Base-by-base conservation (phyloP, 192 early-diverging fungal genomes). In the Chytriomyces confervae region DNA sequence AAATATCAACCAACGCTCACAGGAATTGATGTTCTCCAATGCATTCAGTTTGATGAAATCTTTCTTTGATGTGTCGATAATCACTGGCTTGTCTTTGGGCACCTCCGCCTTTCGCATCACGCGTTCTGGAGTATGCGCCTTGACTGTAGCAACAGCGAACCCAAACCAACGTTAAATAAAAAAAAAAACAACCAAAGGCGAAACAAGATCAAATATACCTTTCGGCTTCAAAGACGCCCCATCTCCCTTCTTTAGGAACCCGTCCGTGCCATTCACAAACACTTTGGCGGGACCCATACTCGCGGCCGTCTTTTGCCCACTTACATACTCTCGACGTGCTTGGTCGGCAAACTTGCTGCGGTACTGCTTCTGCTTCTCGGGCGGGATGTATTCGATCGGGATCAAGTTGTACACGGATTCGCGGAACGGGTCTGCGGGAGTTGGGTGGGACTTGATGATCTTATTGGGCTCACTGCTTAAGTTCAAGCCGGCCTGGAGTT, bases 41-140 rank as follows among this genome's bases (percentile, higher is more conserved):
- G 84, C 84, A 73, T 90, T 90, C 18, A 61, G 75, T 24, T 73
- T 78, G 73, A 90, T 83, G 76, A 90, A 90, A 64, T 90, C 83
- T 75, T 87, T 90, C 50, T 72, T 71, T 13, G 85, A 68, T 20
- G 78, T 74, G 20, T 66, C 44, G 11, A 79, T 72, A n/a, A 82
- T 48, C 11, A 61, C 43, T 0, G 83, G 84, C 2, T 64, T 71
- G 36, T 82, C 76, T 20, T 77, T 80, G 1, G 89, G 89, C 1
- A 90, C 60, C 5, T 84, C 77, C 6, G 85, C 89, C 63, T 89
- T 90, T 29, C 85, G 69, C 13, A 87, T 62, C 1, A 80, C 79
- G 3, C 84, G 57, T 65, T 90, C 89, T 9, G 29, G 29, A 0
- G 29, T 10, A 7, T 68, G 44, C 3, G 43, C 66, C 47, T 68